phyloP scores from a whole-genome alignment of 2,329 filamentous ascomycete species.

The Teratosphaeriaceae sp. region DNA sequence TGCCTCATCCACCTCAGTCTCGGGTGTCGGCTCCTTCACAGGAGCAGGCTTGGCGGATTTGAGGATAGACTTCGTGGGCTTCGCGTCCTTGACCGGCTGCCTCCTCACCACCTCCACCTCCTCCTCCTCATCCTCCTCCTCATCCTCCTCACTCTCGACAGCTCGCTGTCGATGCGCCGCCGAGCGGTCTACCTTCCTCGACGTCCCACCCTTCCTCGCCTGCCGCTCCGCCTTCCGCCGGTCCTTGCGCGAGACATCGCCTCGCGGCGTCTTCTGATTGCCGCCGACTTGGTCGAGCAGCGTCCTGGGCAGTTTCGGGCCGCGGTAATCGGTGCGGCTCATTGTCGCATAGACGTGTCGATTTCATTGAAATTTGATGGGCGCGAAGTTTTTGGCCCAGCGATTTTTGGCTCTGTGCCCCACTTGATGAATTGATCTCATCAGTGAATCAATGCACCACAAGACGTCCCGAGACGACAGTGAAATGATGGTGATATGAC shows the following conservation, averaged over 20 bases:
- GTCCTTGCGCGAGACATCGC: constrained; percentile 25
- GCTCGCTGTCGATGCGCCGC: constrained; percentile 11
- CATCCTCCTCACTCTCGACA: constrained; percentile 24
- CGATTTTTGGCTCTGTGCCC: too few relatives aligned
- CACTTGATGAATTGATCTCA: too few relatives aligned
- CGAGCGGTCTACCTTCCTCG: neutral
- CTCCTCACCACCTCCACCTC: constrained; percentile 4
- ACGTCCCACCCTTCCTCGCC: constrained; percentile 47
- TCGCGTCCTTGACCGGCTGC: neutral
- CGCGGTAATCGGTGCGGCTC: constrained; percentile 19
- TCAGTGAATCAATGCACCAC: too few relatives aligned
- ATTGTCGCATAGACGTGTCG: too few relatives aligned
- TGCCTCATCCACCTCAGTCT: constrained; percentile 13
- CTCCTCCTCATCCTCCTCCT: constrained; percentile 25
- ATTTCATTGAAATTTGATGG: neutral
- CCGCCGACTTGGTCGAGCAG: constrained; percentile 38
- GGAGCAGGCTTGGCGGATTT: constrained; percentile 23
- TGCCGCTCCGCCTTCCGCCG: constrained; percentile 59
- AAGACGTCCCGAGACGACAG: too few relatives aligned
- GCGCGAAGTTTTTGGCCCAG: neutral
- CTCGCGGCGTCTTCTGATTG: constrained; percentile 14
- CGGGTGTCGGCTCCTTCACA: neutral
- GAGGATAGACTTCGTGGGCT: constrained; percentile 27
- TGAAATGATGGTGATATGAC: too few relatives aligned
- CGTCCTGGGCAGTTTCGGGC: constrained; percentile 41